Percentiles rank a stretch among this genome's conserved stretches.
These are phyloP conservation scores for Knoxdaviesia capensis DNA, from an alignment of 2,329 filamentous ascomycete species.

Conservation along the genomic window DNA sequence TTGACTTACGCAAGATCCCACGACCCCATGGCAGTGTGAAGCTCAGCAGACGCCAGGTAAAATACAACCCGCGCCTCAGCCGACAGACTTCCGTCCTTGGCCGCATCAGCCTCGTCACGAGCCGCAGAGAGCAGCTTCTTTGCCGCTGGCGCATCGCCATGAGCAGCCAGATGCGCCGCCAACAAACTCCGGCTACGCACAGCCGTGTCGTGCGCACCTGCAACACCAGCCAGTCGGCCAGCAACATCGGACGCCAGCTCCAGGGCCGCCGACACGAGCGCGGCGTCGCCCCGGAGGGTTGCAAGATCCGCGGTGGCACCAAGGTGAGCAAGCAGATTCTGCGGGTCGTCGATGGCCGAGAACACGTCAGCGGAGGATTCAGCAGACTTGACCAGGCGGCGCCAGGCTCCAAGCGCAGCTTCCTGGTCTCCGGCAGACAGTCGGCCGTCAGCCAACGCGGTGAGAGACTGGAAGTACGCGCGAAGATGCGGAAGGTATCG, in stretches of 20 bases:
- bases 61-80: conserved; percentile 26
- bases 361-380: conserved; percentile 20
- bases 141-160: no score
- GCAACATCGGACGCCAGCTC: conserved; percentile 25
- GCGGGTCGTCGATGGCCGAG: conserved; percentile 25
- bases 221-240: conserved; percentile 7
- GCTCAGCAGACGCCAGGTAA: conserved; percentile 53
- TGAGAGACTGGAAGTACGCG: conserved; percentile 22
- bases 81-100: conserved; percentile 7
- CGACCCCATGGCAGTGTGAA: conserved; percentile 46
- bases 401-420: conserved; percentile 23
- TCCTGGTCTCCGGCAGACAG: conserved; percentile 13
- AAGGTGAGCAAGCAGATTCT: conserved; percentile 26
- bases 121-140: no score
- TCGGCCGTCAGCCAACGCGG: conserved; percentile 16
- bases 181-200: conserved; percentile 25
- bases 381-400: conserved; percentile 17
- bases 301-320: conserved; percentile 29
- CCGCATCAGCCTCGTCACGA: no score
- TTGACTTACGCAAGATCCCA: conserved; percentile 34
- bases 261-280: conserved; percentile 23
- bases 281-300: conserved; percentile 27
- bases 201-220: conserved; percentile 12
- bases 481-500: conserved; percentile 27
- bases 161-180: conserved; percentile 18